Base-by-base conservation (phyloP, 2,329 filamentous ascomycete species). In the Trichophaea hybrida region DNA sequence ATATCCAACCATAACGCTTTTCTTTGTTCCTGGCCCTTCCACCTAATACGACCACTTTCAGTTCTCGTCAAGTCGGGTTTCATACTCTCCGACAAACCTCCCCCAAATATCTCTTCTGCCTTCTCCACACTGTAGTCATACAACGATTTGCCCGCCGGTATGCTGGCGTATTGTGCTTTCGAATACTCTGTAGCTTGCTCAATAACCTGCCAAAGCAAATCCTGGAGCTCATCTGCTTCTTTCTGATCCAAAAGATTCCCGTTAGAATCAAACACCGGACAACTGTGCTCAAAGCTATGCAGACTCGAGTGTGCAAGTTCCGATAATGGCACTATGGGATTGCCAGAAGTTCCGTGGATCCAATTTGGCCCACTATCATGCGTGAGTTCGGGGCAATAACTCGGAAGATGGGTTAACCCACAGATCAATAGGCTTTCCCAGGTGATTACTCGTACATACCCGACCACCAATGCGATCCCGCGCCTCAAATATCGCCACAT, bases 261-360 rank as follows among this genome's bases (percentile, higher is more conserved):
- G 4, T 74, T 67, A n/a, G 79, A 74, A 58, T 82, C 76, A 60
- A 81, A 80, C 0, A 83, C 72, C 35, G 77, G 74, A 31, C 80
- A 77, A 4, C 73, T 74, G 5, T 75, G 75, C 51, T 83, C 80
- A 75, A 75, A 80, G 5, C 65, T 62, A 55, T 74, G 73, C 68
- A 72, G 75, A 70, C 59, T 73, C 65, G 68, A 70, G 51, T 51
- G 52, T 50, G 57, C 60, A 55, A 48, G 50, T 34, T 60, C 59
- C 35, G 61, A 66, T 57, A 64, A 52, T 35, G 64, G 62, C 15
- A 64, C 46, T 44, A 65, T 59, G 0, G 85, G 83, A 68, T 88
- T 89, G 63, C 82, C 76, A 0, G 79, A 74, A 5, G 83, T 86
- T 37, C 85, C 85, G 61, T 89, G 85, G 55, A 89, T 86, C 85